Base-by-base conservation (phyloP, 257 asterid species). In the Nicotiana noctiflora region DNA sequence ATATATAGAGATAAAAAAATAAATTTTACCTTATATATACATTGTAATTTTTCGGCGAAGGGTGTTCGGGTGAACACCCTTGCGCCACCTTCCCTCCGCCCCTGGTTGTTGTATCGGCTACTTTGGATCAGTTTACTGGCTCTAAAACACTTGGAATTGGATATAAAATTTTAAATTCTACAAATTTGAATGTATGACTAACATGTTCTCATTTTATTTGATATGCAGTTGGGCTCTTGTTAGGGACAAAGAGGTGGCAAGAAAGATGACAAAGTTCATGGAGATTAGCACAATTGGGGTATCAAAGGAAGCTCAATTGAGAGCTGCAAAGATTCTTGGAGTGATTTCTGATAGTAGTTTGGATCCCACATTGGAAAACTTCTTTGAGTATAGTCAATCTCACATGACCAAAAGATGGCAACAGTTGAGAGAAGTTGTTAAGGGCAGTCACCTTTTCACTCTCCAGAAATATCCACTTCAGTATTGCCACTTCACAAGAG, bases 251-350 rank as follows among this genome's bases (percentile, higher is more conserved):
- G 88, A 85, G 0, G 90, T 94, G 4, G 98, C 97, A 2, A 83
- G 75, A 10, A 94, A 82, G 82, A 94, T 96, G 99, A 90, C 83
- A 70, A 89, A 94, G 9, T 96, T 87, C 79, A 89, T 94, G 4
- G 95, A 89, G 82, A 23, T 92, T 3, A 94, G 79, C 86, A 90
- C 97, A 4, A 96, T 96, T 32, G 99, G 97, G 17, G 99, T 93
- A 61, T 91, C 97, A 0, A 96, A 92, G 82, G 98, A 94, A 81
- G 88, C 97, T 27, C 99, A 96, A 62, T 87, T 89, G 29, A 89
- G 97, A 82, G 92, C 97, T 21, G 95, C 99, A 4, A 88, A 75
- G 66, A 81, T 92, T 12, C 80, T 94, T 65, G 87, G 89, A 51
- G 80, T 81, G 31, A 37, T 90, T 17, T 90, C 95, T 7, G 89